Percentiles rank a stretch among this genome's conserved stretches.
Conservation (phyloP, 805 yeast species). For the Schwanniomyces pseudopolymorphus region DNA sequence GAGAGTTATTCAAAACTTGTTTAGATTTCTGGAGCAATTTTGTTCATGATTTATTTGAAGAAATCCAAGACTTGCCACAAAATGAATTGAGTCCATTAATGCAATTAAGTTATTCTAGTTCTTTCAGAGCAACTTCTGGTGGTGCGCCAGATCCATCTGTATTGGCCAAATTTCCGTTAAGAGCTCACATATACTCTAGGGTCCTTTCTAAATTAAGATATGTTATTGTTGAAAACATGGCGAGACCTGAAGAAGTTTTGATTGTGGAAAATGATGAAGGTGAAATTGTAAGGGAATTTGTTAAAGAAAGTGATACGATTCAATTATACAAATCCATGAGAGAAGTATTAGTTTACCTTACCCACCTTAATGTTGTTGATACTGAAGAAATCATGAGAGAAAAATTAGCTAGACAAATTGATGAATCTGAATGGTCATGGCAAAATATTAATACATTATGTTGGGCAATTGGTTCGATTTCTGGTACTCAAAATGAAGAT, state of each 20-base stretch:
- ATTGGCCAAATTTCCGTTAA: slow-evolving; percentile 74
- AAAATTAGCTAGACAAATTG: slow-evolving; percentile 88
- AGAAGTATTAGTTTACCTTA: slow-evolving; percentile 90
- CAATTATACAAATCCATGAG: slow-evolving; percentile 93
- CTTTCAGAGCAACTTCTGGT: slow-evolving; percentile 48
- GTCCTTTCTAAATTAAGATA: slow-evolving; percentile 80
- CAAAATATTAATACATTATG: slow-evolving; percentile 94
- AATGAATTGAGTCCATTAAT: slow-evolving; percentile 71
- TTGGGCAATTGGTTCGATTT: slow-evolving; percentile 99
- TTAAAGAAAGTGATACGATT: slow-evolving; percentile 95
- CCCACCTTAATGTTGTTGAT: slow-evolving; percentile 92
- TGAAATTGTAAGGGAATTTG: slow-evolving; percentile 96
- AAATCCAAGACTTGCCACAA: slow-evolving; percentile 77
- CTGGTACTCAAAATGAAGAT: slow-evolving; percentile 98
- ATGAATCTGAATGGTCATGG: slow-evolving; percentile 99
- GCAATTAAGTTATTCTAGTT: slow-evolving; percentile 55
- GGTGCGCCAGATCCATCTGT: slow-evolving; percentile 87
- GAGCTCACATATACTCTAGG: slow-evolving; percentile 80
- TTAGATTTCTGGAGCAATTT: slow-evolving; percentile 91
- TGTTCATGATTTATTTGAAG: slow-evolving; percentile 79
- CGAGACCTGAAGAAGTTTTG: slow-evolving; percentile 95
- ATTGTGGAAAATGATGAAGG: slow-evolving; percentile 98
- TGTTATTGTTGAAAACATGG: slow-evolving; percentile 97
- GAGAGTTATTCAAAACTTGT: slow-evolving; percentile 93
- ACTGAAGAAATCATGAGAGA: slow-evolving; percentile 93